Evolutionary conservation across 1,139 yeast genomes (phyloP).

Genomic region (Kodamaea arcana): DNA sequence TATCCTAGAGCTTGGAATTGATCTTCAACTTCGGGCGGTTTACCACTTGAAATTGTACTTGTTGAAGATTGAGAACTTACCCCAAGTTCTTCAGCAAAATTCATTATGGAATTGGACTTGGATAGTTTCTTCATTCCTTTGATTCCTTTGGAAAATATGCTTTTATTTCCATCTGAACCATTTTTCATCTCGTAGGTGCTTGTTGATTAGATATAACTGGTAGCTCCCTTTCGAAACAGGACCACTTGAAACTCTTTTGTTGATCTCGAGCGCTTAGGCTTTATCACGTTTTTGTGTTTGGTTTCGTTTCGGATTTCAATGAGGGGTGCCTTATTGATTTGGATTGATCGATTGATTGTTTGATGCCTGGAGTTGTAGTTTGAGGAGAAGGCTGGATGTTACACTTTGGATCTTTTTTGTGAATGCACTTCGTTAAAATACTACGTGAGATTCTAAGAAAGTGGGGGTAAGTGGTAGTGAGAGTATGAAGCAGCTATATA

Average conservation of each 20-base stretch:
- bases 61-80: constrained; percentile 3
- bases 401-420: no score
- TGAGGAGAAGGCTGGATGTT: no score
- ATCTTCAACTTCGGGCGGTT: constrained; percentile 6
- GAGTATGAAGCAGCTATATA: no score
- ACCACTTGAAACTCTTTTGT: no score
- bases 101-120: constrained; percentile 12
- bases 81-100: constrained; percentile 8
- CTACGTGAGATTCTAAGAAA: no score
- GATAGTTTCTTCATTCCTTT: constrained; percentile 16
- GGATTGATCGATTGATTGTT: no score
- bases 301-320: neutral
- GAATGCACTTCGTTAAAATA: no score
- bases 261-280: neutral
- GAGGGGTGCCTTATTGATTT: no score
- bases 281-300: neutral
- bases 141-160: constrained; percentile 8
- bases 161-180: constrained; percentile 9
- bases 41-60: neutral
- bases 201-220: no score
- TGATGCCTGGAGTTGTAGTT: no score
- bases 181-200: constrained; percentile 10
- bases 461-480: no score
- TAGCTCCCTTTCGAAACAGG: no score
- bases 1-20: constrained; percentile 36